Conservation (phyloP, 257 asterid genomes). For the Coffea eugenioides region DNA sequence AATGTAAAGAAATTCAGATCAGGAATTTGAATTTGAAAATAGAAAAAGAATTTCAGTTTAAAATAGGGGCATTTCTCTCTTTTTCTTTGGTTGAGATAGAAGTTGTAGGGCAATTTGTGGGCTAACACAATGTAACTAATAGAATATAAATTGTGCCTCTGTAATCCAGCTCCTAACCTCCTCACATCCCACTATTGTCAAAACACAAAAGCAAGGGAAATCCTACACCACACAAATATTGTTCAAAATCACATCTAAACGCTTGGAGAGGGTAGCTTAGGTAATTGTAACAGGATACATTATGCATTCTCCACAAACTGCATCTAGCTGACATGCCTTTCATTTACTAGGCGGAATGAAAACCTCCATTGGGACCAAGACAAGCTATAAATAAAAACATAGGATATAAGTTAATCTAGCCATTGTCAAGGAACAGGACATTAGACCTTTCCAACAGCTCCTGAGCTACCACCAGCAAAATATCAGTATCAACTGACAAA, state of each 20-base stretch:
- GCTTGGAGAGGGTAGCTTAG: not conserved
- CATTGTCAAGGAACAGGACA: not conserved
- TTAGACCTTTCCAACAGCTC: not conserved
- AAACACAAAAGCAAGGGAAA: not conserved
- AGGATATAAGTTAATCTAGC: not conserved
- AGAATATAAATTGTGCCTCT: not conserved
- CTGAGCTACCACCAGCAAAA: not conserved
- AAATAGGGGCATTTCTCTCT: not conserved
- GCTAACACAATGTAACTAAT: not conserved
- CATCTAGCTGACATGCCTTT: not conserved
- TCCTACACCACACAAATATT: not conserved
- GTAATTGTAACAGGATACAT: not conserved
- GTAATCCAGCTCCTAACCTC: not conserved
- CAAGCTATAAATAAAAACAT: not conserved
- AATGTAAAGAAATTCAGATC: constrained; percentile 13
- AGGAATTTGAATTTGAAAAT: constrained; percentile 1
- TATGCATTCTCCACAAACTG: not conserved
- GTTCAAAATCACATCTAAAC: not conserved
- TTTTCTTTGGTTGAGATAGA: not conserved
- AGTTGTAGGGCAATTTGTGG: not conserved
- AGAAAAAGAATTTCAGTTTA: not conserved
- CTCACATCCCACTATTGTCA: not conserved
- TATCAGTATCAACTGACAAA: not conserved
- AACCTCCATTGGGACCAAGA: not conserved
- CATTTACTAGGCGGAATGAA: not conserved